Conservation (phyloP, 2,329 filamentous ascomycete species). For the Diaporthe aspalathi region DNA sequence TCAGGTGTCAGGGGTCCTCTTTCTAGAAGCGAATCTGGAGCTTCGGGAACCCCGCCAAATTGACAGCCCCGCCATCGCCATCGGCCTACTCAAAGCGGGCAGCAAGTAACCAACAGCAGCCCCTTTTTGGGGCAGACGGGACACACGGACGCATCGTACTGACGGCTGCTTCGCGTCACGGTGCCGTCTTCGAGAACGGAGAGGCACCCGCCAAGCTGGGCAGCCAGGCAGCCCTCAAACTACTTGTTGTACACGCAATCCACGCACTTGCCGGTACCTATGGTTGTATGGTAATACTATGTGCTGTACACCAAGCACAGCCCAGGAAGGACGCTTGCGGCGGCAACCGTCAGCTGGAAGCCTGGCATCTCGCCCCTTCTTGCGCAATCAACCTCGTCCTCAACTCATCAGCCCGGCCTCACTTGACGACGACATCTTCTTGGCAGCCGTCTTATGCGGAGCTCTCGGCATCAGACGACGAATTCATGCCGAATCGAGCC, state of each 20-base stretch:
- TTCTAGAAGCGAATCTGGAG: conserved; percentile 36
- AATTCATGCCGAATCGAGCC: conserved; percentile 20
- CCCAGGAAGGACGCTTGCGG: not conserved
- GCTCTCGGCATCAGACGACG: conserved; percentile 10
- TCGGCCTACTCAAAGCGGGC: conserved; percentile 26
- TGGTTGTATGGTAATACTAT: no score
- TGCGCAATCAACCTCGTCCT: conserved; percentile 36
- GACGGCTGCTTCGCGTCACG: not conserved
- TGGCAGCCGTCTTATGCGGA: conserved; percentile 26
- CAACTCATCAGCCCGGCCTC: not conserved
- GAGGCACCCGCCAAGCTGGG: not conserved
- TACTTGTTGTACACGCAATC: no score
- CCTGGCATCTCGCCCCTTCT: conserved; percentile 34
- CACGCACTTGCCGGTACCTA: no score
- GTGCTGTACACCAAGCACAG: not conserved
- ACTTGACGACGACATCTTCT: conserved; percentile 26
- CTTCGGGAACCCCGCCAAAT: conserved; percentile 37
- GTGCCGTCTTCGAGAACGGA: not conserved
- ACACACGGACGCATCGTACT: not conserved
- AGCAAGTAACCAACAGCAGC: conserved; percentile 21
- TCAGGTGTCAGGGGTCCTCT: conserved; percentile 27
- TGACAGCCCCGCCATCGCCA: conserved; percentile 35
- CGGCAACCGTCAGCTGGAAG: conserved; percentile 11
- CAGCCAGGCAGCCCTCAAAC: not conserved
- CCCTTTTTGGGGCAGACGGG: conserved; percentile 12